Percentiles rank a stretch among this genome's conserved stretches.
These are phyloP conservation scores for Austroboletus olivaceoglutinosus DNA, from an alignment of 1,284 basidiomycete species.

Conservation along the genomic window DNA sequence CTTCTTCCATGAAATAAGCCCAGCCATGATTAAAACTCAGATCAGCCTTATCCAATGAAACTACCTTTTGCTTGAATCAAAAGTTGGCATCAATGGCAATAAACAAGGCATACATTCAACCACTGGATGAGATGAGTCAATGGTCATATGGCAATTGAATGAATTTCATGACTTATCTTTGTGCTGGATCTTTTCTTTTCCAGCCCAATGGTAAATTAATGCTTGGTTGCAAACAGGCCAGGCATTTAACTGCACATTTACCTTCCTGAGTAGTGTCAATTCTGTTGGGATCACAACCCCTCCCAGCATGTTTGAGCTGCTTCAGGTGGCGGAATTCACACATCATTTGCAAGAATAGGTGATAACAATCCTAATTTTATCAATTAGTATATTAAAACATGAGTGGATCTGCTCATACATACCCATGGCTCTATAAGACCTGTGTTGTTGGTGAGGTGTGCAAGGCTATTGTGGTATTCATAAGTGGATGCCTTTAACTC, in stretches of 20 bases:
- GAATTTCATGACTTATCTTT: too few relatives aligned
- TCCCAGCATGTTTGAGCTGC: slow-evolving; percentile 60
- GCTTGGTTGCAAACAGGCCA: slow-evolving; percentile 3
- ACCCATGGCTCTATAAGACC: neutral
- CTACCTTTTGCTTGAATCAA: slow-evolving; percentile 23
- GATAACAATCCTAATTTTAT: neutral
- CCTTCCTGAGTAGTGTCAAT: neutral
- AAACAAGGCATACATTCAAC: neutral
- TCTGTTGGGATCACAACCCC: slow-evolving; percentile 15
- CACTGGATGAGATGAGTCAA: too few relatives aligned
- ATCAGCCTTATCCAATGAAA: slow-evolving; percentile 20
- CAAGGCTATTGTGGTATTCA: slow-evolving; percentile 17
- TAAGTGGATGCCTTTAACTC: slow-evolving; percentile 18
- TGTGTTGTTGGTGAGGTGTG: neutral
- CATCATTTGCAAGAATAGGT: neutral
- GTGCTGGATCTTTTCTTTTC: too few relatives aligned
- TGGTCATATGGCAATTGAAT: too few relatives aligned
- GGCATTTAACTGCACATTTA: neutral
- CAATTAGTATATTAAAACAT: too few relatives aligned
- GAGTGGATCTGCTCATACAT: neutral
- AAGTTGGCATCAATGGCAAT: slow-evolving; percentile 17
- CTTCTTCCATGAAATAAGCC: slow-evolving; percentile 22
- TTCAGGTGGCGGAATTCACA: neutral
- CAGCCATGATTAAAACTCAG: slow-evolving; percentile 24
- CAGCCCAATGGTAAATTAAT: neutral